Evolutionary conservation across 345 rosid genomes (phyloP), one percentile per base, ranked within the genome.

Genomic region (Arabidopsis suecica): DNA sequence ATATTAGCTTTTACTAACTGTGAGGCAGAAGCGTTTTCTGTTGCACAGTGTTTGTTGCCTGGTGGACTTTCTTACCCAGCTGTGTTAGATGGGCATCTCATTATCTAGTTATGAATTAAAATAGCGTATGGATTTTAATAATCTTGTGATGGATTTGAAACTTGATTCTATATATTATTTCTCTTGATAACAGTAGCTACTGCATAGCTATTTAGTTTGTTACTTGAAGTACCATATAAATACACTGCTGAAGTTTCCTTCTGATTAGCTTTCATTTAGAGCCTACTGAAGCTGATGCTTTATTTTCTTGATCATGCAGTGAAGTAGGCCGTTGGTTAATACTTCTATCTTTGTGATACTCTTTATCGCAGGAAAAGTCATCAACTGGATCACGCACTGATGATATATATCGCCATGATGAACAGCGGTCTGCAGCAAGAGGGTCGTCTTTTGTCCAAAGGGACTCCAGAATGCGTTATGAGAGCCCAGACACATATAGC

Each of bases 321-420:
- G 25, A 45, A 66, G 53, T 23, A 37, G 40, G 34, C 48, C 72
- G 23, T 78, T 67, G 50, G 72, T 66, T 51, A 78, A 74, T 45
- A 66, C 73, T 69, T 81, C 77, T 72, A 81, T 76, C 76, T 80
- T 72, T 51, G 72, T 83, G 69, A 66, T 73, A 81, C 82, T 86
- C 83, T 84, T 77, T 61, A 82, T 85, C 65, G 79, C 91, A 94
- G 98, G 98, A 91, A 1, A 94, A 91, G 85, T 79, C 93, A 56
- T 80, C 89, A 32, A 34, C 72, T 73, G 79, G 78, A 44, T 81
- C 87, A 53, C 90, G 69, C 48, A 76, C 87, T 60, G 95, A 86
- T 77, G 96, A 86, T 41, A 69, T 80, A 65, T 75, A 71, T 79
- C 84, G 79, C 55, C 86, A 82, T 74, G 90, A 88, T 45, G 91